A percentile compares a stretch with the other conserved stretches of the same genome.
Conservation (phyloP, 1,139 yeast genomes). For the Geotrichum carabidarum region DNA sequence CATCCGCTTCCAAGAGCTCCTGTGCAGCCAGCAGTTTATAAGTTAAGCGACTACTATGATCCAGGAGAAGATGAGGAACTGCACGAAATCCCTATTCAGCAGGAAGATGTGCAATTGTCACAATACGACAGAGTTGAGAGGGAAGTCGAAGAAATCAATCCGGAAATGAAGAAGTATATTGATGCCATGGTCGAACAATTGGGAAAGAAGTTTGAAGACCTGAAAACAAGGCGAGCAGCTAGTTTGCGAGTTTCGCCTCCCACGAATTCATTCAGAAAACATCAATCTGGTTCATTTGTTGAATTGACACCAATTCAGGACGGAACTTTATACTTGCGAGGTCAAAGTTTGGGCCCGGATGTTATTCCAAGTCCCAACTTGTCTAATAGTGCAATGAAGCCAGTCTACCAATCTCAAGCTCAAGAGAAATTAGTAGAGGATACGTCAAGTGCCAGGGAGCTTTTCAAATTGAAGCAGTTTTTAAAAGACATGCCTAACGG, state of each 20-base stretch:
- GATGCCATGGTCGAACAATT: constrained; percentile 5
- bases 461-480: constrained; percentile 7
- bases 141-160: not conserved
- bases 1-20: constrained; percentile 7
- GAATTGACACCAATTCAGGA: constrained; percentile 1
- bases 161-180: constrained; percentile 1
- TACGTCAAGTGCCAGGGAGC: constrained; percentile 1
- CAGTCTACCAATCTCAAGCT: not conserved
- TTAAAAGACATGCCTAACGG: constrained; percentile 14
- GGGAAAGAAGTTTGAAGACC: constrained; percentile 4
- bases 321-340: not conserved
- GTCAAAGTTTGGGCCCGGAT: not conserved
- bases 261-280: not conserved
- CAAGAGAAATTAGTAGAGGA: not conserved
- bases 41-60: not conserved
- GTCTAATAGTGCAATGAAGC: not conserved
- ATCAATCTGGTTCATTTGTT: not conserved
- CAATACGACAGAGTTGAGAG: not conserved
- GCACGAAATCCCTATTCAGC: constrained; percentile 9
- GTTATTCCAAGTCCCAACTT: constrained; percentile 4
- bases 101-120: not conserved
- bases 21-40: not conserved
- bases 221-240: not conserved
- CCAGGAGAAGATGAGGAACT: constrained; percentile 1
- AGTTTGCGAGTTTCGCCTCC: not conserved